Percentiles rank a stretch among this genome's conserved stretches.
These are phyloP conservation scores for Cordia subcordata DNA, from an alignment of 257 asterid genomes.

Conservation along the genomic window DNA sequence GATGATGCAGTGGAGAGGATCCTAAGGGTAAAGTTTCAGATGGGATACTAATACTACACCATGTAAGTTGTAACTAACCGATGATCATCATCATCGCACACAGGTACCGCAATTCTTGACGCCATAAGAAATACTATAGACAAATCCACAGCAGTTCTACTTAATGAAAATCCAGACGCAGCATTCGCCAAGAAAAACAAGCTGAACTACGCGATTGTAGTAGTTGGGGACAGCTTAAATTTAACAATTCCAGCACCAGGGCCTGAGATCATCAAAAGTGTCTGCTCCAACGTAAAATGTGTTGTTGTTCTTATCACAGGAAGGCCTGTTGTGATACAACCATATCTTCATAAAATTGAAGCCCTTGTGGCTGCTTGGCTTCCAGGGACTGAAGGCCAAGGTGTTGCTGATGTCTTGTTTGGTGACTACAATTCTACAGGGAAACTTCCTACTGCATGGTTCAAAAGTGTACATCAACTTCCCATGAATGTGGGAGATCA, in stretches of 20 bases:
- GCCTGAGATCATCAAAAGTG: constrained; percentile 25
- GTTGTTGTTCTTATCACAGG: constrained; percentile 38
- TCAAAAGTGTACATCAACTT: constrained; percentile 40
- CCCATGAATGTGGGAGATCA: constrained; percentile 49
- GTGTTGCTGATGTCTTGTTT: constrained; percentile 40
- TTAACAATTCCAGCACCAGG: constrained; percentile 42
- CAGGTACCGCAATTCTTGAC: constrained; percentile 44
- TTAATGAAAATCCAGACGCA: constrained; percentile 33
- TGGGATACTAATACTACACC: constrained; percentile 17
- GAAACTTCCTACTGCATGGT: constrained; percentile 40
- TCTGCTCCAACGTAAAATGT: constrained; percentile 33
- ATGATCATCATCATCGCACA: background rate
- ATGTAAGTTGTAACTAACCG: no score
- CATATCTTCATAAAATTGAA: constrained; percentile 27
- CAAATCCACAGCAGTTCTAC: constrained; percentile 37
- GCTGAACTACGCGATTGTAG: constrained; percentile 37
- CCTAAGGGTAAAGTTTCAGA: constrained; percentile 29
- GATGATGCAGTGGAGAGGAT: constrained; percentile 37
- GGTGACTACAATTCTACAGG: constrained; percentile 45
- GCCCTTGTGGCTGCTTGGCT: constrained; percentile 49
- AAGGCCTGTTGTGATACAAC: constrained; percentile 38
- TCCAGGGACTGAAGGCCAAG: constrained; percentile 52
- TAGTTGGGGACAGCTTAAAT: constrained; percentile 43
- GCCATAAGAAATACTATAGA: constrained; percentile 34
- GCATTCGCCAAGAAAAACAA: constrained; percentile 19